Conservation (phyloP, 2,329 filamentous ascomycete genomes). For the Botrytis paeoniae region DNA sequence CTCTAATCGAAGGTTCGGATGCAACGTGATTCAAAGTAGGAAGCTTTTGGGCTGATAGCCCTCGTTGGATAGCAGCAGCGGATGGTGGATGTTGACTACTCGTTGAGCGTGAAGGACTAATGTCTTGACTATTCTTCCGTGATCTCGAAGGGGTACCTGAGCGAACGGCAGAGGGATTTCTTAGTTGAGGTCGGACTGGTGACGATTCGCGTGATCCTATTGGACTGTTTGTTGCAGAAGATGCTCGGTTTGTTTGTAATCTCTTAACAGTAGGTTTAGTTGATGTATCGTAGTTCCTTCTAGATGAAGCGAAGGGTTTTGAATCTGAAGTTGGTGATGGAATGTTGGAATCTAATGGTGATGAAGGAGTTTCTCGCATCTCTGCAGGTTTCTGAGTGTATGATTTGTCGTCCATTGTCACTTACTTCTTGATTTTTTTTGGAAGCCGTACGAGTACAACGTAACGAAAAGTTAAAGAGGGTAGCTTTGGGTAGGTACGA, state of each 20-base stretch:
- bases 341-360: conserved; percentile 11
- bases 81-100: conserved; percentile 55
- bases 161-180: conserved; percentile 29
- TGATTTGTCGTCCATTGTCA: conserved; percentile 17
- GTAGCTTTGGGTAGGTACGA: conserved; percentile 17
- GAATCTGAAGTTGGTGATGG: conserved; percentile 8
- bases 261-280: conserved; percentile 31
- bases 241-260: conserved; percentile 29
- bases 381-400: conserved; percentile 5
- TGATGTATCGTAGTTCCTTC: conserved; percentile 28
- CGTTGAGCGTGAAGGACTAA: conserved; percentile 57
- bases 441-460: conserved; percentile 5
- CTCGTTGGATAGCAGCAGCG: conserved; percentile 61
- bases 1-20: conserved; percentile 60
- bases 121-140: conserved; percentile 65
- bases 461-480: conserved; percentile 18
- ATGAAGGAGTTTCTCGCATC: conserved; percentile 14
- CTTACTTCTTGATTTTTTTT: conserved; percentile 10
- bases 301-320: conserved; percentile 19
- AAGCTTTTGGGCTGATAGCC: conserved; percentile 62
- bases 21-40: conserved; percentile 61
- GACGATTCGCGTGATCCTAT: conserved; percentile 49
- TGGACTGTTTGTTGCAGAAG: conserved; percentile 45
- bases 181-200: conserved; percentile 39
- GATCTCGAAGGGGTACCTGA: conserved; percentile 47